A percentile compares a stretch with the other conserved stretches of the same genome.
These are phyloP conservation scores for Aspergillus sclerotiicarbonarius DNA, from an alignment of 495 filamentous ascomycete genomes.

Conservation along the genomic window DNA sequence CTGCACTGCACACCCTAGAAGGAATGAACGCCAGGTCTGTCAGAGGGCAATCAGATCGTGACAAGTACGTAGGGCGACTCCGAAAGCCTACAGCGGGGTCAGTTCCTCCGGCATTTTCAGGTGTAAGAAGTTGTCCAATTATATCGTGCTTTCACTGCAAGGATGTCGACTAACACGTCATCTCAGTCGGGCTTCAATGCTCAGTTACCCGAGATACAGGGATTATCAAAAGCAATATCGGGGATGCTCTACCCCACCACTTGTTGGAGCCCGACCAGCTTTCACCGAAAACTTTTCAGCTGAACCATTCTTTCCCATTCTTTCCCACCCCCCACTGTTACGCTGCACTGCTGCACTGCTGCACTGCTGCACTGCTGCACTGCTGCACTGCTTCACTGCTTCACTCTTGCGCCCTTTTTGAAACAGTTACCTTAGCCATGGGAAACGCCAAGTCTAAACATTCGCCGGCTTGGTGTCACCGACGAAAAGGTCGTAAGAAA, in stretches of 20 bases:
- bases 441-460: not conserved
- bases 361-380: not conserved
- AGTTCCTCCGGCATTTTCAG: too few relatives aligned
- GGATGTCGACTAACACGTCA: too few relatives aligned
- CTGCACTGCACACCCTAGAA: too few relatives aligned
- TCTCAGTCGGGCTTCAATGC: too few relatives aligned
- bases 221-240: not conserved
- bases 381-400: not conserved
- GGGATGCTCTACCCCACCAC: not conserved
- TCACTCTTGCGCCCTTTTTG: not conserved
- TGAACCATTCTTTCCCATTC: not conserved
- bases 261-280: not conserved
- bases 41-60: too few relatives aligned
- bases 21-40: too few relatives aligned
- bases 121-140: too few relatives aligned
- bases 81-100: too few relatives aligned
- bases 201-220: not conserved
- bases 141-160: too few relatives aligned
- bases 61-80: too few relatives aligned
- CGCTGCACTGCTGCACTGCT: not conserved
- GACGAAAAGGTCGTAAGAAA: not conserved
- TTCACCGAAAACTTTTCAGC: not conserved
- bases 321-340: too few relatives aligned
- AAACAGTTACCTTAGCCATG: not conserved
- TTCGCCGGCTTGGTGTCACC: not conserved